Base-by-base conservation (phyloP, 1,284 basidiomycete genomes). In the Cerrena zonata region DNA sequence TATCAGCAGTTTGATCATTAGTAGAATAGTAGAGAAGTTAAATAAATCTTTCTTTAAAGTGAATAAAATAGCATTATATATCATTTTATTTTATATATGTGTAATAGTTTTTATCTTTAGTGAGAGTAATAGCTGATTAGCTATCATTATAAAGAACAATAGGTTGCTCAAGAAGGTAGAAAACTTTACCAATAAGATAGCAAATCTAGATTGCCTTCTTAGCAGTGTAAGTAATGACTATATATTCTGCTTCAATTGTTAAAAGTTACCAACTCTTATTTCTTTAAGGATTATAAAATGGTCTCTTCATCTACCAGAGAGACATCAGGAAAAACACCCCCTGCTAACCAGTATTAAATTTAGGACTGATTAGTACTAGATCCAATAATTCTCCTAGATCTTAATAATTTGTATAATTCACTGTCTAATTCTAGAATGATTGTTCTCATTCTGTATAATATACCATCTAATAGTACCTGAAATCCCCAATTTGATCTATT, bases 41-140 rank as follows among this genome's bases (percentile, higher is more conserved):
- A 19, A 52, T 46, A 15, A 19, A 27, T 1, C 44, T 45, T 4
- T 26, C 13, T 21, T 56, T 50, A 18, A 49, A 42, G 21, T 51
- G 51, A 4, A 57, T 49, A 37, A 34, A 66, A 52, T 71, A 69
- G 48, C 65, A 59, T 3, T 50, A 53, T 26, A 71, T 57, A 42
- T 67, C 64, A 36, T 73, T 69, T 52, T 74, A 70, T 53, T 72
- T 72, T 19, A 62, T 58, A 4, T 62, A 48, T 0, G 48, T 37
- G 40, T 66, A 62, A 27, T 41, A 53, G 1, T 58, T 50, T 0
- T 64, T 61, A 42, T 70, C 64, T 5, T 58, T 42, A 3, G 65
- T 52, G 2, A 74, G 45, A 4, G 53, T 38, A 25, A 73, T 59
- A 5, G 66, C 63, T 0, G 63, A 53, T 24, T 65, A 52, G 52